These are phyloP conservation scores for Mallotus nudiflorus DNA, from an alignment of 345 rosid species.

Conservation along the genomic window DNA sequence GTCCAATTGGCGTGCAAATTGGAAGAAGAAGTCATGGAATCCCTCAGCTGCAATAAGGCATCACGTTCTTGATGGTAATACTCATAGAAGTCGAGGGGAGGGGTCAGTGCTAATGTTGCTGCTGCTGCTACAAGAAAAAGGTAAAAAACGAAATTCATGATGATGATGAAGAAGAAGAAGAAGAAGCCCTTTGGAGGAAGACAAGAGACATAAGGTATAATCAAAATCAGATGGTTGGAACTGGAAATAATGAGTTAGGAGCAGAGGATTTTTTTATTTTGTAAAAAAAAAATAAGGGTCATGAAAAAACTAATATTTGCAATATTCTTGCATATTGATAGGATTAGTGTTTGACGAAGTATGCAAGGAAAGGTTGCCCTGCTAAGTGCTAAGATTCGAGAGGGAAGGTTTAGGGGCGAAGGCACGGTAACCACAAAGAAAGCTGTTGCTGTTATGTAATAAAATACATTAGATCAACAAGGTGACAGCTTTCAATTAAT, in stretches of 20 bases:
- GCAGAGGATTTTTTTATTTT: too few relatives aligned
- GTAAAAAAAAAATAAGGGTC: background rate
- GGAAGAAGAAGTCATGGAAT: slow-evolving; percentile 29
- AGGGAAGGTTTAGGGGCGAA: background rate
- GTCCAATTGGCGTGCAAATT: slow-evolving; percentile 46
- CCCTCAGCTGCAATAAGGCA: slow-evolving; percentile 44
- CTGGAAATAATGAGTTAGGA: too few relatives aligned
- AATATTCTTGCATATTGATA: background rate
- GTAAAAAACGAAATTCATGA: slow-evolving; percentile 18
- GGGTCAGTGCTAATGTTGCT: background rate
- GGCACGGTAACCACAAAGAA: slow-evolving; percentile 26
- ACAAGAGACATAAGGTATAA: slow-evolving; percentile 14
- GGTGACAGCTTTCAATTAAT: slow-evolving; percentile 5
- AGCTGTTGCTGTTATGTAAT: background rate
- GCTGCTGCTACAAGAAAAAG: background rate
- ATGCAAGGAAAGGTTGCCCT: slow-evolving; percentile 29
- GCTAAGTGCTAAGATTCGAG: slow-evolving; percentile 12
- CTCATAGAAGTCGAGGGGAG: background rate
- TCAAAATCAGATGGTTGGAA: too few relatives aligned
- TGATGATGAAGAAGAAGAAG: background rate
- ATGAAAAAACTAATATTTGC: too few relatives aligned
- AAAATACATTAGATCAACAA: background rate
- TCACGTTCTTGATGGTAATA: slow-evolving; percentile 37
- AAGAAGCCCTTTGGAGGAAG: background rate
- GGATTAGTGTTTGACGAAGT: slow-evolving; percentile 22